Base-by-base conservation (phyloP, 164 flowering plant genomes). In the Brasenia schreberi region DNA sequence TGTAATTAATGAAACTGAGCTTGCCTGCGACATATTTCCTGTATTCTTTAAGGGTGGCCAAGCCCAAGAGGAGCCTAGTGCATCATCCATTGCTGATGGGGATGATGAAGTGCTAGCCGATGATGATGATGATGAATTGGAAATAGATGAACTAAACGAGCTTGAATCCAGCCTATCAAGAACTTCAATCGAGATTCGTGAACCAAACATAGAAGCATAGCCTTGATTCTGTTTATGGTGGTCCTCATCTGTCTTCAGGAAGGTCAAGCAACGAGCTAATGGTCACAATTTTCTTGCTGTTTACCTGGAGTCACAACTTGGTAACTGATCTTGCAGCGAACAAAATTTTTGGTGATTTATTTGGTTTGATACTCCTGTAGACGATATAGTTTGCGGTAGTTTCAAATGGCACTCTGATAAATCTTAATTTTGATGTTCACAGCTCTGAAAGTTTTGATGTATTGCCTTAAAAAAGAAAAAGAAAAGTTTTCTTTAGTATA, bases 111-210 rank as follows among this genome's bases (percentile, higher is more conserved):
- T 58, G 58, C 59, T 67, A 44, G 73, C 63, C 23, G 79, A 63
- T 23, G 86, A 76, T 6, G 87, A 81, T 10, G 92, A 87, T 58
- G 94, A 85, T 19, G 94, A 90, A 60, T 77, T 85, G 61, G 96
- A 92, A 76, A 70, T 87, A 70, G 96, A 89, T 58, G 96, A 92
- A 81, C 74, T 92, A 71, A 77, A 92, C 70, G 92, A 89, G 73
- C 81, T 89, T 12, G 95, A 92, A 76, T 92, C 92, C 43, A 92
- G 94, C 76, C 72, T 92, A 43, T 80, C 92, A 53, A 89, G 65
- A 77, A 77, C 91, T 43, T 82, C 95, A 12, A 76, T 89, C 66
- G 86, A 86, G 71, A 85, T 86, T 66, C 79, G 73, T 18, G 88
- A 84, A 70, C 87, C 89, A 58, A 72, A 72, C 65, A 67, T 59